These are phyloP conservation scores for Teunomyces cretensis DNA, from an alignment of 805 yeast genomes.

Conservation along the genomic window DNA sequence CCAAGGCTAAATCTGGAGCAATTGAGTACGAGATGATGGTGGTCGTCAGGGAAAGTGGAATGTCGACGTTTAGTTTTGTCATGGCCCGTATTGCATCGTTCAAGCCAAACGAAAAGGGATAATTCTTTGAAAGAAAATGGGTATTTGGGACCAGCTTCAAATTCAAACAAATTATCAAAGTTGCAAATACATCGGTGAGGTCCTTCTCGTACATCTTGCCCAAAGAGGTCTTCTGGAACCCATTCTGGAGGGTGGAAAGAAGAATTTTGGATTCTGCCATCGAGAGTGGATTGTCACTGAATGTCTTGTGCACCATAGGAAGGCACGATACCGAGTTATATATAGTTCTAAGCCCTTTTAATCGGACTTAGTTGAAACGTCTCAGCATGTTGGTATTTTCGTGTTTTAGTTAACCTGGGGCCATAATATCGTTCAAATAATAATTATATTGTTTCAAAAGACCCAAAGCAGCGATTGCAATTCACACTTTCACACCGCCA, in stretches of 20 bases:
- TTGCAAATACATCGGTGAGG: conserved; percentile 58
- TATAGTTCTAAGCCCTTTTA: no score
- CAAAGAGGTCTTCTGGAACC: conserved; percentile 49
- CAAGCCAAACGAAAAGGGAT: conserved; percentile 54
- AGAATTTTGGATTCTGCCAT: conserved; percentile 2
- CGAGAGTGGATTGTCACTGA: not conserved
- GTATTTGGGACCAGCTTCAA: conserved; percentile 10
- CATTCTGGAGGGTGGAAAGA: conserved; percentile 45
- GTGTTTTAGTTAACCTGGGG: no score
- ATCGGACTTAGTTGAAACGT: no score
- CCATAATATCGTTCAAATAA: no score
- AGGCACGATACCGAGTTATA: not conserved
- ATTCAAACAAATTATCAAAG: conserved; percentile 42
- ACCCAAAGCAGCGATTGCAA: no score
- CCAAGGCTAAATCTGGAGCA: conserved; percentile 39
- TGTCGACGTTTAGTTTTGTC: conserved; percentile 46
- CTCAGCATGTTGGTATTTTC: no score
- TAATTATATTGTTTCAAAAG: no score
- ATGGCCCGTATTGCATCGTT: conserved; percentile 53
- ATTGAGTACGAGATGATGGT: conserved; percentile 57
- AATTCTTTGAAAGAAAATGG: conserved; percentile 20
- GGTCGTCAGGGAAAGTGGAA: conserved; percentile 50
- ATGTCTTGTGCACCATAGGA: no score
- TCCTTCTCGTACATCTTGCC: conserved; percentile 58
- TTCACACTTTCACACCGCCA: no score